Evolutionary conservation across 805 yeast species (phyloP).

Genomic region (Candida cerambycidarum): DNA sequence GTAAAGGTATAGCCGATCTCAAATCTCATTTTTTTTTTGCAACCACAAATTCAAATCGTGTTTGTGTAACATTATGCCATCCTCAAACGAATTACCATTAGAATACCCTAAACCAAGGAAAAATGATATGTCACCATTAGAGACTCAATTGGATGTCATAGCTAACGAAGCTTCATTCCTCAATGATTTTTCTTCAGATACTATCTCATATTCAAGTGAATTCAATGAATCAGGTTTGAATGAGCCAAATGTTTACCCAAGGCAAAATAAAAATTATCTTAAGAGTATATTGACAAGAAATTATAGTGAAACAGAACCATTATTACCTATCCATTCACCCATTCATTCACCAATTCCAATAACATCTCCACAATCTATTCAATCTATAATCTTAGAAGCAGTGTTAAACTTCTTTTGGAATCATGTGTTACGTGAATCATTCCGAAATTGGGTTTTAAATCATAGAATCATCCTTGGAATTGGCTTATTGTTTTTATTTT

Average conservation of each 20-base stretch:
- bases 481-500: slow-evolving; percentile 7
- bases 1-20: slow-evolving; percentile 25
- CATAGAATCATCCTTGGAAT: slow-evolving; percentile 8
- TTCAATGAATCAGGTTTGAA: slow-evolving; percentile 7
- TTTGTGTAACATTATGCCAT: slow-evolving; percentile 4
- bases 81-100: neutral
- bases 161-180: slow-evolving; percentile 26
- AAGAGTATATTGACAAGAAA: slow-evolving; percentile 7
- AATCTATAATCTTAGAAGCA: neutral
- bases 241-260: neutral
- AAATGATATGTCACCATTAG: slow-evolving; percentile 7
- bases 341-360: slow-evolving; percentile 9
- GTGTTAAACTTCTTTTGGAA: slow-evolving; percentile 16
- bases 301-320: slow-evolving; percentile 16
- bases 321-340: slow-evolving; percentile 19
- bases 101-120: neutral
- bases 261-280: slow-evolving; percentile 4
- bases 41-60: slow-evolving; percentile 3
- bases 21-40: slow-evolving; percentile 11
- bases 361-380: neutral
- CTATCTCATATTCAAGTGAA: slow-evolving; percentile 4
- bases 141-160: slow-evolving; percentile 21
- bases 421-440: slow-evolving; percentile 16
- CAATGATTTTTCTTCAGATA: slow-evolving; percentile 14
- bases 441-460: slow-evolving; percentile 14